Percentiles rank a stretch among this genome's conserved stretches.
Evolutionary conservation across 345 rosid species (phyloP).

Genomic region (Mangifera indica): DNA sequence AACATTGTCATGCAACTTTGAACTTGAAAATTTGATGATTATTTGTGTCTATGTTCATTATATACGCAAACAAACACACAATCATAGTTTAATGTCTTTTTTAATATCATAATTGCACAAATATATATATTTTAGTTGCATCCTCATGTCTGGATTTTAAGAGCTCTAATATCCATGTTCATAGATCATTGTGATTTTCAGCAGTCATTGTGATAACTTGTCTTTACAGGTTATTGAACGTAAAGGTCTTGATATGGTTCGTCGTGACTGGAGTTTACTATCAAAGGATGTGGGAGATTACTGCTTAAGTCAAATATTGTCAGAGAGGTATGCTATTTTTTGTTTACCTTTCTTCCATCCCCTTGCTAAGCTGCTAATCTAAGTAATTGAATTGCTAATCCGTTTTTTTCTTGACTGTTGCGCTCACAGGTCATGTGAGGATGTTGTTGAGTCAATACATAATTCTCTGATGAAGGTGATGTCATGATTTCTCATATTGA

Average conservation of each 20-base stretch:
- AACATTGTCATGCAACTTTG: not conserved
- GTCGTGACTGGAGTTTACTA: conserved; percentile 97
- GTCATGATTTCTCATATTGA: conserved; percentile 2
- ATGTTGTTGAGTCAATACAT: conserved; percentile 87
- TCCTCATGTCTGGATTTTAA: not conserved
- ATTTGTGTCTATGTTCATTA: not conserved
- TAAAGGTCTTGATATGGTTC: conserved; percentile 99
- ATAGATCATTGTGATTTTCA: not conserved
- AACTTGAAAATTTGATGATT: not conserved
- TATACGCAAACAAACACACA: not conserved
- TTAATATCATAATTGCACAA: not conserved
- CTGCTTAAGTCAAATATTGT: conserved; percentile 79
- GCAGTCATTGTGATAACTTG: conserved; percentile 25
- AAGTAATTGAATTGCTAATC: conserved; percentile 10
- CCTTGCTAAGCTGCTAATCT: conserved; percentile 9
- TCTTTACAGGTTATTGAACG: conserved; percentile 80
- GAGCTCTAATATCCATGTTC: not conserved
- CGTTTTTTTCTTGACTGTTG: conserved; percentile 13
- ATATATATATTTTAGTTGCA: not conserved
- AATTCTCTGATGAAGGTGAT: conserved; percentile 78
- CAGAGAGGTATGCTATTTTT: conserved; percentile 70
- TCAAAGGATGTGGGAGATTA: conserved; percentile 92
- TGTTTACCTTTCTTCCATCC: not conserved
- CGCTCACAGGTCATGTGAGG: conserved; percentile 81
- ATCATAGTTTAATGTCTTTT: not conserved